Percentiles rank a stretch among this genome's conserved stretches.
phyloP scores from a whole-genome alignment of 148 eudicot genomes.

The Rheum nobile region DNA sequence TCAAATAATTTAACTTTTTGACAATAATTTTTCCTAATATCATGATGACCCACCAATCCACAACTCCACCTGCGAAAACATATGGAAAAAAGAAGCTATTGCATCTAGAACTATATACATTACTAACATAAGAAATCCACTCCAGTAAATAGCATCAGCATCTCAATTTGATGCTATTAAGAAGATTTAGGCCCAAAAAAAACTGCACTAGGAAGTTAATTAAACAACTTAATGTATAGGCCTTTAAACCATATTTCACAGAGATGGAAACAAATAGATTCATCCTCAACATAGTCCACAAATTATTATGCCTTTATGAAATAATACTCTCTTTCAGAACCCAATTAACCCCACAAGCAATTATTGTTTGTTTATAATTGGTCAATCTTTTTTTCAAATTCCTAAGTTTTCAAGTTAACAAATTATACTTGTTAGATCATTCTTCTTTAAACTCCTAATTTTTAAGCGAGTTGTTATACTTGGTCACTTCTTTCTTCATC shows the following conservation, averaged over 20 bases:
- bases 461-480: not conserved
- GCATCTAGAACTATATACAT: not conserved
- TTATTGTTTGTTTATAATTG: not conserved
- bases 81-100: not conserved
- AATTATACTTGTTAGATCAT: not conserved
- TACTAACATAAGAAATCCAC: not conserved
- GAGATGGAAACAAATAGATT: not conserved
- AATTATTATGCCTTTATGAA: not conserved
- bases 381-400: not conserved
- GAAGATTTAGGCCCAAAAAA: not conserved
- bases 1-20: no score
- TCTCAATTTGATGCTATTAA: not conserved
- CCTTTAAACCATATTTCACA: not conserved
- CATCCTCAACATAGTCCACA: not conserved
- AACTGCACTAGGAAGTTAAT: not conserved
- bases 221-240: not conserved
- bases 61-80: not conserved
- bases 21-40: not conserved
- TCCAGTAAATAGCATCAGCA: not conserved
- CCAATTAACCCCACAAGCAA: not conserved
- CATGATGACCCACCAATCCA: not conserved
- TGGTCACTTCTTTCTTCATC: not conserved
- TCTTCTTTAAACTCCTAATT: not conserved
- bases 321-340: not conserved
- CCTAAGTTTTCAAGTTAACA: no score